Base-by-base conservation (phyloP, 2,329 filamentous ascomycete species). In the Verticillium tricorpus region DNA sequence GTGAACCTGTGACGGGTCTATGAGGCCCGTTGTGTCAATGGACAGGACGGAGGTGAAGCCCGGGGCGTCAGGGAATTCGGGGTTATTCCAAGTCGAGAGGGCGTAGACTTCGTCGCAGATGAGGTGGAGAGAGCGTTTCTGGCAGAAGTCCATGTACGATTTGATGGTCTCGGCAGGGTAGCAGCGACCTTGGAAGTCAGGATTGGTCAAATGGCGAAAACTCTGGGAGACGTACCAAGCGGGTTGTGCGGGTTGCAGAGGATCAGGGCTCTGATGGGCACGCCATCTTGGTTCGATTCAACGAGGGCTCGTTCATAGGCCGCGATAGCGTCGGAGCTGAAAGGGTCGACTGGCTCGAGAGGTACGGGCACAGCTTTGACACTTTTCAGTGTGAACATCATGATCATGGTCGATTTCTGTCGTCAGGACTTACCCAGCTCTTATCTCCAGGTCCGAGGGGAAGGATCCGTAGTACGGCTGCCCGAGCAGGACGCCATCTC, bases 211-310 rank as follows among this genome's bases (percentile, higher is more conserved):
- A n/a, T 12, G 37, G 2, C 2, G 2, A 15, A 5, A 1, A 17
- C 14, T 2, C 2, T 17, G 8, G 19, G n/a, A 3, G 28, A 40
- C 56, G 5, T 40, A 45, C 57, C 82, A 0, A 84, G 73, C 0
- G 82, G 82, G 61, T 84, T 84, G 60, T 83, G 80, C 2, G 81
- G 79, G 59, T 83, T 75, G 60, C 80, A 80, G 3, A 85, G 72
- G 63, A 85, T 76, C 17, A 85, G 63, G 0, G 74, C 81, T n/a
- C 73, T 73, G 17, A 84, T 74, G 32, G 69, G 73, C 14, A 73
- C 70, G 0, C 81, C 81, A 3, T 68, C 66, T 2, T 70, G 65
- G 39, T 77, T 74, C 3, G 74, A 68, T n/a, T 78, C 64, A 3
- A 80, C 62, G n/a, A 78, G 64, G 1, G 74, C 76, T 7, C 73